phyloP scores from a whole-genome alignment of 768 basidiomycete species.

The Neoboletus brunneissimus region DNA sequence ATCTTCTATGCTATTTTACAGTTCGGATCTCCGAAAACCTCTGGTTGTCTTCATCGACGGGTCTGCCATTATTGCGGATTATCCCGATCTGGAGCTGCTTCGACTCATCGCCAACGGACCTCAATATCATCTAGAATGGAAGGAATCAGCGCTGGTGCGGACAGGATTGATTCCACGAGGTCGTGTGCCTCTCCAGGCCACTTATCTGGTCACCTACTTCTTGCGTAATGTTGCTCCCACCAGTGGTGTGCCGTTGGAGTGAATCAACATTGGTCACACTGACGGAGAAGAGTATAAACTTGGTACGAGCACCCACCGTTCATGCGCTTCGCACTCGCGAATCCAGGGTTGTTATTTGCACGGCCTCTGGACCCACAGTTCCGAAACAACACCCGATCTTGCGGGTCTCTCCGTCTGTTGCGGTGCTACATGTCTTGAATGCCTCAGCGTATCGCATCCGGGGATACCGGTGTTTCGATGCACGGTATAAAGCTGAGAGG shows the following conservation, averaged over 20 bases:
- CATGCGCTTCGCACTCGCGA: constrained; percentile 14
- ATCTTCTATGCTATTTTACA: neutral
- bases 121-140: constrained; percentile 24
- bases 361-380: constrained; percentile 17
- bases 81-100: constrained; percentile 12
- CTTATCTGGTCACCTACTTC: constrained; percentile 2
- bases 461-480: constrained; percentile 4
- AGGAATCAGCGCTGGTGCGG: constrained; percentile 2
- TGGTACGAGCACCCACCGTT: constrained; percentile 3
- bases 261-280: neutral
- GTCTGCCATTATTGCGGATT: neutral
- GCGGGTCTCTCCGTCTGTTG: constrained; percentile 13
- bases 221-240: constrained; percentile 23
- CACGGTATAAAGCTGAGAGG: constrained; percentile 21
- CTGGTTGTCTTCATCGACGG: constrained; percentile 1
- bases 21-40: constrained; percentile 4
- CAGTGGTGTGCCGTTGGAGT: constrained; percentile 1
- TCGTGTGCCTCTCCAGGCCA: constrained; percentile 8
- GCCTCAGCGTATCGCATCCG: constrained; percentile 1
- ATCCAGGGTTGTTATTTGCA: constrained; percentile 18
- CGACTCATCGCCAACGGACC: constrained; percentile 6
- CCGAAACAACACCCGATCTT: constrained; percentile 13
- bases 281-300: constrained; percentile 6
- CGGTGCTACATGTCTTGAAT: constrained; percentile 6
- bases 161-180: constrained; percentile 23